Base-by-base conservation (phyloP, 331 rosid species). In the Erythrophleum ivorense region DNA sequence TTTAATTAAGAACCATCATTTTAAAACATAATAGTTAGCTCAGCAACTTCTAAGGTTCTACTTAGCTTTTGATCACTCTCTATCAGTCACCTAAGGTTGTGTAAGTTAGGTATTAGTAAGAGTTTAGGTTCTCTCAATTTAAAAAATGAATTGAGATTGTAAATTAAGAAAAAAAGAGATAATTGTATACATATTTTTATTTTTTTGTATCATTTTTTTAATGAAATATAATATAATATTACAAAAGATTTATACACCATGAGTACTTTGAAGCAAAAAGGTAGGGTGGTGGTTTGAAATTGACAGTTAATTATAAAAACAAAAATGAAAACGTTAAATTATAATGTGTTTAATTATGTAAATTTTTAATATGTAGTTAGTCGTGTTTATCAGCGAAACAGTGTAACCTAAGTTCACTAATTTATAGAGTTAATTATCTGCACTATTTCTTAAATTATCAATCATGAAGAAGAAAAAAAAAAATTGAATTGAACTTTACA, bases 41-140 rank as follows among this genome's bases (percentile, higher is more conserved):
- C 71, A 64, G 78, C 34, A 15, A 52, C 48, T 2, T 81, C 67
- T 15, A 65, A 55, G 13, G 34, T 62, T 12, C 64, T 64, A 53
- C 15, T 76, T 69, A 72, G 34, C 76, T 54, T 71, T 83, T 53
- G 54, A 21, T 59, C 62, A 64, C 50, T 82, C 33, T n/a, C 34
- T 21, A 48, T 52, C 68, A 62, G 8, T 77, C 58, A 62, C 66
- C 36, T 7, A 60, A 14, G 24, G 33, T 31, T 15, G 13, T 49
- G 2, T 43, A 12, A 52, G 59, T 64, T 65, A 41, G 50, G 6
- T 76, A 19, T 21, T 9, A 70, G 36, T 48, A 14, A 52, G 15
- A 3, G 5, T 52, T 6, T 52, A 52, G 1, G 4, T 52, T 52
- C 15, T 52, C n/a, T 52, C 15, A 15, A 13, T 15, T 52, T 49